A percentile compares a stretch with the other conserved stretches of the same genome.
phyloP scores from a whole-genome alignment of 495 filamentous ascomycete genomes.

The Copromyces sp. region DNA sequence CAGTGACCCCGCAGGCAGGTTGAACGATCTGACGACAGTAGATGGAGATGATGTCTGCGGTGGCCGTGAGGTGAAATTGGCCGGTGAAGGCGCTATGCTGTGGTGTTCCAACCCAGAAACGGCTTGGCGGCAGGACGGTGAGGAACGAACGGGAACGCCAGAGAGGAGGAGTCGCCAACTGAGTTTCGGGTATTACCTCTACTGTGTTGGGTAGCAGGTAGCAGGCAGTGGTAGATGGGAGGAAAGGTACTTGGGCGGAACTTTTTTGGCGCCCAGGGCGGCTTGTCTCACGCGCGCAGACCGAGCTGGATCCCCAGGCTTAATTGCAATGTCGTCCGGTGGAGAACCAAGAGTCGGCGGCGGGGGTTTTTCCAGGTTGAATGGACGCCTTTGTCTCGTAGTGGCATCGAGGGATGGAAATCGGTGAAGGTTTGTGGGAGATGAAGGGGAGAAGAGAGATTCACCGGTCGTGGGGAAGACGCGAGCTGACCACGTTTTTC shows the following conservation, averaged over 20 bases:
- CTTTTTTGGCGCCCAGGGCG: background rate
- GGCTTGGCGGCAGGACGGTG: background rate
- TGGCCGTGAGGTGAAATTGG: background rate
- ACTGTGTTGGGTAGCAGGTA: background rate
- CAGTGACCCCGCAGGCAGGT: background rate
- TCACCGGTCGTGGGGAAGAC: slow-evolving; percentile 25
- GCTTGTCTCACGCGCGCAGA: slow-evolving; percentile 17
- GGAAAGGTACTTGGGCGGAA: background rate
- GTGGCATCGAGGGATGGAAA: slow-evolving; percentile 14
- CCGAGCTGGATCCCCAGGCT: slow-evolving; percentile 3
- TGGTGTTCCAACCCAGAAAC: background rate
- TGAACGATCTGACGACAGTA: background rate
- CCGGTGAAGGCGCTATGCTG: background rate
- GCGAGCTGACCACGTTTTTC: slow-evolving; percentile 13
- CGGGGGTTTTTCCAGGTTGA: slow-evolving; percentile 7
- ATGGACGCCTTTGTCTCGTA: slow-evolving; percentile 15
- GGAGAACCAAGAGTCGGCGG: slow-evolving; percentile 12
- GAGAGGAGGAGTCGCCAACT: background rate
- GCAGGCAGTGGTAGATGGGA: background rate
- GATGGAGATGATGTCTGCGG: background rate
- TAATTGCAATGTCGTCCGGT: slow-evolving; percentile 9
- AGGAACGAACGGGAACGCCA: background rate
- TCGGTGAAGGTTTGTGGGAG: slow-evolving; percentile 22
- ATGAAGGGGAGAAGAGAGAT: slow-evolving; percentile 21
- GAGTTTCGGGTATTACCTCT: background rate